Evolutionary conservation across 2,329 filamentous ascomycete species (phyloP), one percentile per base, ranked within the genome.

Genomic region (Botrytis hyacinthi): DNA sequence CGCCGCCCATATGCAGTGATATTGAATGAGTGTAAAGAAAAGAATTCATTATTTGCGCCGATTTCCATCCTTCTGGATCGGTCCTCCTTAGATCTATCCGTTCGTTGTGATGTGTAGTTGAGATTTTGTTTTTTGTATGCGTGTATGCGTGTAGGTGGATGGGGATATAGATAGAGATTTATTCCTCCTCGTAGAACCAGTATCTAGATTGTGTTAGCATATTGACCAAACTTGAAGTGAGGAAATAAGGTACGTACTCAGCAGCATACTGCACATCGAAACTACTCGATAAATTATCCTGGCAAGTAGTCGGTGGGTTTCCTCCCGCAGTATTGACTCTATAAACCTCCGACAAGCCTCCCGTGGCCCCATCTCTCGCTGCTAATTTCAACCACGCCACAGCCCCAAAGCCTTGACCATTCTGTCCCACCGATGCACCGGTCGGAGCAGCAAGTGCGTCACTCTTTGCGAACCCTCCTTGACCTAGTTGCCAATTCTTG

Each of bases 271-370:
- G 86, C 22, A 97, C 89, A 75, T 91, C 84, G 77, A 98, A 95
- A 1, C 83, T 80, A 18, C 86, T 85, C 0, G 85, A 81, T 85
- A 89, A 86, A 37, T 59, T 67, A 18, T 89, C 92, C 48, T 87
- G 81, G 81, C 95, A 98, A 0, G 90, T 92, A 40, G 87, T 84
- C 0, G 95, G 95, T 2, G 94, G 84, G 65, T 87, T 88, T 18
- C 95, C 95, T 40, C 94, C 95, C 0, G 92, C 94, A 18, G 95
- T 98, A 79, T 93, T 87, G 62, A 98, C 84, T 20, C 95, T 89
- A 83, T 95, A 98, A 37, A 97, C 91, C 81, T 94, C 90, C 81
- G 90, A 88, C 77, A 93, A 88, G 62, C 85, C 84, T 3, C 88
- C 88, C 1, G 89, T 91, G n/a, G 87, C 87, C 44, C 85, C 87